Conservation (phyloP, 768 basidiomycete genomes). For the Russula virescens region DNA sequence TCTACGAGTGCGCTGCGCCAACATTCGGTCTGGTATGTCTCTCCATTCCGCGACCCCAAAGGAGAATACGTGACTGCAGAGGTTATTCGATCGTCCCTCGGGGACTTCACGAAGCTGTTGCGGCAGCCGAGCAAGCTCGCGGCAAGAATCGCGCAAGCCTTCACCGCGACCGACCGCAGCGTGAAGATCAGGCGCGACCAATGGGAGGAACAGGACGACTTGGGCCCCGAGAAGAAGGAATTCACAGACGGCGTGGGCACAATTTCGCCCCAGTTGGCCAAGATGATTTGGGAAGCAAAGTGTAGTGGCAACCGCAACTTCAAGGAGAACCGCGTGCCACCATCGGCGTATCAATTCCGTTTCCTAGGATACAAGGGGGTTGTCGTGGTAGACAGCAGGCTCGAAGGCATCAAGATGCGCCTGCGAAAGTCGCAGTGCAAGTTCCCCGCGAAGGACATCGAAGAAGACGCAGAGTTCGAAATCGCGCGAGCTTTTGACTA, state of each 20-base stretch:
- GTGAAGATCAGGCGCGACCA: slow-evolving; percentile 49
- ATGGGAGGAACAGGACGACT: slow-evolving; percentile 60
- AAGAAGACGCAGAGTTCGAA: slow-evolving; percentile 56
- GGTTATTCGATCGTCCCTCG: slow-evolving; percentile 55
- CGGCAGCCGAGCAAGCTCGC: slow-evolving; percentile 69
- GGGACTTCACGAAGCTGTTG: slow-evolving; percentile 52
- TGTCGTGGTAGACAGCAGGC: slow-evolving; percentile 55
- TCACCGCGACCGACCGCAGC: slow-evolving; percentile 75
- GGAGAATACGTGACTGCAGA: slow-evolving; percentile 47
- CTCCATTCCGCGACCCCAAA: slow-evolving; percentile 47
- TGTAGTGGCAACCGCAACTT: slow-evolving; percentile 34
- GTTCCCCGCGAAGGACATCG: slow-evolving; percentile 48
- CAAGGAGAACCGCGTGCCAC: neutral
- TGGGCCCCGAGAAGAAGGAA: slow-evolving; percentile 33
- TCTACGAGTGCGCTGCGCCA: slow-evolving; percentile 71
- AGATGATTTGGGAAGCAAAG: slow-evolving; percentile 54
- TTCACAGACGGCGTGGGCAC: slow-evolving; percentile 83
- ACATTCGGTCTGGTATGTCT: slow-evolving; percentile 81
- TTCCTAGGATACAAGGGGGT: slow-evolving; percentile 80
- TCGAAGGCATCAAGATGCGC: slow-evolving; percentile 63
- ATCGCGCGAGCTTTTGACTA: slow-evolving; percentile 59
- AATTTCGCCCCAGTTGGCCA: slow-evolving; percentile 53
- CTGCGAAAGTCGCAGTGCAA: slow-evolving; percentile 72
- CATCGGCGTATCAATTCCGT: slow-evolving; percentile 64
- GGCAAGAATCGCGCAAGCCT: slow-evolving; percentile 77